Conservation (phyloP, 306 rosid species). For the Nissolia schottii region DNA sequence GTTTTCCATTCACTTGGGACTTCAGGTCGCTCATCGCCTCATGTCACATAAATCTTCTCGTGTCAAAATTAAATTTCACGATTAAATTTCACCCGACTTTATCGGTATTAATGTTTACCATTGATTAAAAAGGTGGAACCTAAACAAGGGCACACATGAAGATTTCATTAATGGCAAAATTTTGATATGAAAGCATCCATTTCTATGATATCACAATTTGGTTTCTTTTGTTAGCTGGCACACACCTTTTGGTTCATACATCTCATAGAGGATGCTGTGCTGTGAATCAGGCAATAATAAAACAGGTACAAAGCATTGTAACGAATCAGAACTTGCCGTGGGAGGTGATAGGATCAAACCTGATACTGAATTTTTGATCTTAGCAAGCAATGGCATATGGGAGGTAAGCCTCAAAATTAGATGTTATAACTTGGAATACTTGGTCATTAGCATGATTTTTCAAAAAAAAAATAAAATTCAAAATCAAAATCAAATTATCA, state of each 20-base stretch:
- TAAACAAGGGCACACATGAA: too few species aligned
- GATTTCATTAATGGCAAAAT: too few species aligned
- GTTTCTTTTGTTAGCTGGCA: neutral
- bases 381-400: conserved; percentile 85
- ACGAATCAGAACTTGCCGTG: conserved; percentile 51
- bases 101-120: too few species aligned
- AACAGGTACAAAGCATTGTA: conserved; percentile 19
- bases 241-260: conserved; percentile 1
- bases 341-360: conserved; percentile 47
- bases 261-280: conserved; percentile 7
- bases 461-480: neutral
- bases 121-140: too few species aligned
- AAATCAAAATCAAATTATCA: neutral
- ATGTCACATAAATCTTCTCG: too few species aligned
- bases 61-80: too few species aligned
- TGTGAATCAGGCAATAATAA: conserved; percentile 20
- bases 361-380: conserved; percentile 63
- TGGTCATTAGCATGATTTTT: neutral
- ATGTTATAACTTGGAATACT: neutral
- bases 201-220: neutral
- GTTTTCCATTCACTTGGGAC: neutral
- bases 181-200: too few species aligned
- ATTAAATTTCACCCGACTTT: too few species aligned
- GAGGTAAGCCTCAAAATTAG: conserved; percentile 44
- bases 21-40: neutral